Evolutionary conservation across 805 yeast species (phyloP).

Genomic region (Candida patagonica): DNA sequence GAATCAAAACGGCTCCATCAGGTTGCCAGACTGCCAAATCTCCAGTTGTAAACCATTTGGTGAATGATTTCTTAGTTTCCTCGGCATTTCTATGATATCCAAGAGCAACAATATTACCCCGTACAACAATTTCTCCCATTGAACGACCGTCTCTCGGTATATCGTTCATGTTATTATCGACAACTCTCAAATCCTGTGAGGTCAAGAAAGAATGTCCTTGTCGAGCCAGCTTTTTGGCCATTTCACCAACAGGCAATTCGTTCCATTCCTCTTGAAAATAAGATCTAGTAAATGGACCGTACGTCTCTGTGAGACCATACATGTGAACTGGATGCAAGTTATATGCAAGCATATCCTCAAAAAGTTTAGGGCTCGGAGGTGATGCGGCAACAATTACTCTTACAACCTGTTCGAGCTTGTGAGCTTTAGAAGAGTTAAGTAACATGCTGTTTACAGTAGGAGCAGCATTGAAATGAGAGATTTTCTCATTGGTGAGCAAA

Average conservation of each 20-base stretch:
- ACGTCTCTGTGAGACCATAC: conserved; percentile 31
- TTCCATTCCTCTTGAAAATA: conserved; percentile 27
- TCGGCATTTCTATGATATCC: conserved; percentile 27
- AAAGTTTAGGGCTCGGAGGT: conserved; percentile 29
- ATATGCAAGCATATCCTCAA: conserved; percentile 25
- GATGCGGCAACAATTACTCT: conserved; percentile 30
- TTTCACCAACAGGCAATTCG: conserved; percentile 20
- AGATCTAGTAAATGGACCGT: conserved; percentile 28
- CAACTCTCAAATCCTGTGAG: conserved; percentile 23
- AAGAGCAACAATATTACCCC: conserved; percentile 26
- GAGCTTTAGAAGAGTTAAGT: conserved; percentile 24
- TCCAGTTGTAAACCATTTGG: conserved; percentile 28
- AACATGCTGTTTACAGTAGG: conserved; percentile 31
- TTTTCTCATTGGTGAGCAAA: conserved; percentile 18
- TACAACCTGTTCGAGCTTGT: conserved; percentile 20
- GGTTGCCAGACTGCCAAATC: conserved; percentile 29
- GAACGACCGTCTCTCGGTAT: conserved; percentile 24
- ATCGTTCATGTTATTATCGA: conserved; percentile 17
- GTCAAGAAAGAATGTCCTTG: conserved; percentile 28
- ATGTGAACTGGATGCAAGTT: conserved; percentile 28
- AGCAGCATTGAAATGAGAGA: conserved; percentile 30
- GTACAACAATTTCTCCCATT: conserved; percentile 28
- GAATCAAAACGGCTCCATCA: conserved; percentile 27
- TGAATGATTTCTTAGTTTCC: conserved; percentile 26
- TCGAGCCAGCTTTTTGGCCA: conserved; percentile 23